Evolutionary conservation across 1,284 basidiomycete genomes (phyloP).

Genomic region (Exobasidium rhododendri): DNA sequence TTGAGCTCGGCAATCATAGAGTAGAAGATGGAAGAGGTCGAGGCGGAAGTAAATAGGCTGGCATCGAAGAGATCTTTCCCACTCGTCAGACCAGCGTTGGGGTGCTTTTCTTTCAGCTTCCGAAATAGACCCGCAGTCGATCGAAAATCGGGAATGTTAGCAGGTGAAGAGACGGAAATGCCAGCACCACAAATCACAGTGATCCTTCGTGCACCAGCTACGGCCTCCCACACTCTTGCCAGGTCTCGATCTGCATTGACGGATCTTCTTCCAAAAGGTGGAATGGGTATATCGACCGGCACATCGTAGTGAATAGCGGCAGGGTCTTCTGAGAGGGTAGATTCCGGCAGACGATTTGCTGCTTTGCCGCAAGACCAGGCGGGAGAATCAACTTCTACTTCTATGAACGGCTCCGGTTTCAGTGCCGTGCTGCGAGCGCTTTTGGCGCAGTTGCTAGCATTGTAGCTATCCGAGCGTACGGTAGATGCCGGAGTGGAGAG

Average conservation of each 20-base stretch:
- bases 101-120: constrained; percentile 71
- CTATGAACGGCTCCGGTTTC: not conserved
- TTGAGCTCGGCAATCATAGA: constrained; percentile 90
- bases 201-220: constrained; percentile 74
- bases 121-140: constrained; percentile 78
- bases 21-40: constrained; percentile 79
- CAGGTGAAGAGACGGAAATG: constrained; percentile 71
- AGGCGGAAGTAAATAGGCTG: constrained; percentile 69
- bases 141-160: constrained; percentile 89
- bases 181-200: constrained; percentile 87
- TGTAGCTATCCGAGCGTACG: not conserved
- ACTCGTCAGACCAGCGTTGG: constrained; percentile 65
- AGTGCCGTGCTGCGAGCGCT: not conserved
- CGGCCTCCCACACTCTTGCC: constrained; percentile 56
- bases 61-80: constrained; percentile 90
- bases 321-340: constrained; percentile 17
- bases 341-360: not conserved
- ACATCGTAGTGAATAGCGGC: constrained; percentile 36
- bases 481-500: not conserved
- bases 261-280: constrained; percentile 29
- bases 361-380: not conserved
- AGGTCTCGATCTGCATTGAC: constrained; percentile 42
- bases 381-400: not conserved
- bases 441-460: not conserved
- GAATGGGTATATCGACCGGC: constrained; percentile 28